phyloP scores from a whole-genome alignment of 1,284 basidiomycete species.

The Heterobasidion occidentale region DNA sequence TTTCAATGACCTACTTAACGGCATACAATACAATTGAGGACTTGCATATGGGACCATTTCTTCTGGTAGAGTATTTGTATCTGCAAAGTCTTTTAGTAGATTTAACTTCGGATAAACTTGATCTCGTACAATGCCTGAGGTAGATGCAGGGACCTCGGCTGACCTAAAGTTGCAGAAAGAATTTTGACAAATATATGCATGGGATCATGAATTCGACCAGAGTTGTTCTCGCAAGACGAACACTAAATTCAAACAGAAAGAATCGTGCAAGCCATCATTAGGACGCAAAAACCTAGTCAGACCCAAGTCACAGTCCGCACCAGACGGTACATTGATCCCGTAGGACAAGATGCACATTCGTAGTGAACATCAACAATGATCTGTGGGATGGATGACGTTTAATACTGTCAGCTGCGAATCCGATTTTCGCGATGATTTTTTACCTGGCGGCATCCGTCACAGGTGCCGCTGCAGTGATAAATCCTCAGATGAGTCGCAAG shows the following conservation, averaged over 20 bases:
- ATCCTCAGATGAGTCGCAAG: not conserved
- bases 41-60: not conserved
- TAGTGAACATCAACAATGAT: not conserved
- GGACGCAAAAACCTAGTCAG: not conserved
- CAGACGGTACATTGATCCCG: not conserved
- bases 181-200: slow-evolving; percentile 84
- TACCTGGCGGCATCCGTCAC: not conserved
- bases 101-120: not conserved
- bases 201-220: slow-evolving; percentile 73
- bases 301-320: not conserved
- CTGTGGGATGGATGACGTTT: not conserved
- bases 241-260: slow-evolving; percentile 44
- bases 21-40: not conserved
- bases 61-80: not conserved
- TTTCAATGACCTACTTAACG: not conserved
- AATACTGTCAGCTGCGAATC: not conserved
- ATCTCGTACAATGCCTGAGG: not conserved
- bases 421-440: not conserved
- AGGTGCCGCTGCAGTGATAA: not conserved
- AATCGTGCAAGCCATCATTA: not conserved
- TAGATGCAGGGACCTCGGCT: not conserved
- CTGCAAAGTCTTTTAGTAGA: not conserved
- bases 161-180: slow-evolving; percentile 34
- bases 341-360: not conserved
- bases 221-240: slow-evolving; percentile 65